These are phyloP conservation scores for Penicillium nordicum DNA, from an alignment of 2,329 filamentous ascomycete species.

Conservation along the genomic window DNA sequence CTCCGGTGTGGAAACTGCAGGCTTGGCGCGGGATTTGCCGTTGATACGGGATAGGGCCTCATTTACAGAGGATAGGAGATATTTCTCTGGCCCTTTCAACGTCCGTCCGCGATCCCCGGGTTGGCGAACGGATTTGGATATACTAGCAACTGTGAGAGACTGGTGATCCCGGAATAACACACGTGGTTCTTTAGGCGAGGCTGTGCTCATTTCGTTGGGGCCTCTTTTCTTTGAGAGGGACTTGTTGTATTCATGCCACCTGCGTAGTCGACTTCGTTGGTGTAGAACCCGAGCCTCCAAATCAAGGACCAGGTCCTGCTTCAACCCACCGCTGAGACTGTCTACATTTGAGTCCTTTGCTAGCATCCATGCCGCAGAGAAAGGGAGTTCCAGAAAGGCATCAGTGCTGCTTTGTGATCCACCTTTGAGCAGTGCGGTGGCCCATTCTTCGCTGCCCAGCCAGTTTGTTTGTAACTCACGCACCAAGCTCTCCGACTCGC, in stretches of 20 bases:
- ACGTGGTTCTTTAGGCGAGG: slow-evolving; percentile 12
- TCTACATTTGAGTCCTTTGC: slow-evolving; percentile 58
- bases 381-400: slow-evolving; percentile 62
- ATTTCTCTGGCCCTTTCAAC: slow-evolving; percentile 29
- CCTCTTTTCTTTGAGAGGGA: slow-evolving; percentile 23
- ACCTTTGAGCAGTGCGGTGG: slow-evolving; percentile 66
- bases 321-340: slow-evolving; percentile 30
- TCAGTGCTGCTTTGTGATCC: slow-evolving; percentile 58
- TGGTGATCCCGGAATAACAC: slow-evolving; percentile 39
- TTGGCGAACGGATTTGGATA: slow-evolving; percentile 34
- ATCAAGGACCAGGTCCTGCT: slow-evolving; percentile 56
- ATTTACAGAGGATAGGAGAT: slow-evolving; percentile 35
- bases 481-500: slow-evolving; percentile 35
- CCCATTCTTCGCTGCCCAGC: slow-evolving; percentile 73
- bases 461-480: slow-evolving; percentile 66
- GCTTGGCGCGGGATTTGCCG: slow-evolving; percentile 14
- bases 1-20: background rate
- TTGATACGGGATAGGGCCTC: slow-evolving; percentile 32
- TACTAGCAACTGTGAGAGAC: slow-evolving; percentile 37
- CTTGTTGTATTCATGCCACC: slow-evolving; percentile 68
- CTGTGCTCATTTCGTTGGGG: background rate
- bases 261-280: slow-evolving; percentile 65
- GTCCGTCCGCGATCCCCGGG: slow-evolving; percentile 20
- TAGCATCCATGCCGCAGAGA: slow-evolving; percentile 68
- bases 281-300: slow-evolving; percentile 64